Conservation (phyloP, 2,329 filamentous ascomycete species). For the Ophiocordyceps unilateralis region DNA sequence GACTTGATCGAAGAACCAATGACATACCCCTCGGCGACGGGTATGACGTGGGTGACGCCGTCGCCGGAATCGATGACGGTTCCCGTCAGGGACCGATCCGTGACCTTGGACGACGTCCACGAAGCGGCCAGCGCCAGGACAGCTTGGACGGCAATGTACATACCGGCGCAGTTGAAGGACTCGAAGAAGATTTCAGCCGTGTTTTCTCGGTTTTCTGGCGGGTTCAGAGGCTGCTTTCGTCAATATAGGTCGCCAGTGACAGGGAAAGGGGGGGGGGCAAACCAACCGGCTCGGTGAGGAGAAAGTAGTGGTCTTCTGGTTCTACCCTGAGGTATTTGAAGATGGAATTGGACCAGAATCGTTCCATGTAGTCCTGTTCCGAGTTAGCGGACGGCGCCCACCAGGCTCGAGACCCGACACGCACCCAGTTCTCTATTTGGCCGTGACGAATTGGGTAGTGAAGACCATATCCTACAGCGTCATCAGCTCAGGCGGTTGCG, state of each 20-base stretch:
- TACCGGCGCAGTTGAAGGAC: conserved; percentile 96
- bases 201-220: conserved; percentile 96
- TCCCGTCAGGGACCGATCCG: conserved; percentile 86
- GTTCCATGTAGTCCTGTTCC: conserved; percentile 86
- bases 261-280: background rate
- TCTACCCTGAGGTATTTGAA: conserved; percentile 98
- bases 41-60: conserved; percentile 97
- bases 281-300: conserved; percentile 85
- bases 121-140: conserved; percentile 92
- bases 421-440: conserved; percentile 95
- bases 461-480: conserved; percentile 61
- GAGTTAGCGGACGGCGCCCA: conserved; percentile 11
- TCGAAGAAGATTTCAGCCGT: conserved; percentile 99
- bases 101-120: conserved; percentile 97
- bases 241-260: background rate
- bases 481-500: conserved; percentile 3
- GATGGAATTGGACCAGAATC: conserved; percentile 99
- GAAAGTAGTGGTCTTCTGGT: conserved; percentile 96
- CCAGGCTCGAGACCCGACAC: background rate
- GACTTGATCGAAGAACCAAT: conserved; percentile 99
- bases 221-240: conserved; percentile 63
- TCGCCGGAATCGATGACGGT: conserved; percentile 98
- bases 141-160: conserved; percentile 97
- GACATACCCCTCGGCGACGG: conserved; percentile 95
- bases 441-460: conserved; percentile 97